These are phyloP conservation scores for Senna tora DNA, from an alignment of 306 rosid species.

Conservation along the genomic window DNA sequence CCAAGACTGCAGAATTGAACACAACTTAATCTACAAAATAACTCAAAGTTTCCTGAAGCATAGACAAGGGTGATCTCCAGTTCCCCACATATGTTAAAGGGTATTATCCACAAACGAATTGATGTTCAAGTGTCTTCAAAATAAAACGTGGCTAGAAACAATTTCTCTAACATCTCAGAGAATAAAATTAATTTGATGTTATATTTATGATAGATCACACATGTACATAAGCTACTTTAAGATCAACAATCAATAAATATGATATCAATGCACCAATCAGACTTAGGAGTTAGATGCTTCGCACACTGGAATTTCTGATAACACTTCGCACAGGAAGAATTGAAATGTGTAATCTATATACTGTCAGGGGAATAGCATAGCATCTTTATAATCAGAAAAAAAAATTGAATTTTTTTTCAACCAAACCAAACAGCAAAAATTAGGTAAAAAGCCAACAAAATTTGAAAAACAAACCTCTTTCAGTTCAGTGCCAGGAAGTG, in stretches of 20 bases:
- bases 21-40: constrained; percentile 1
- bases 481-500: constrained; percentile 74
- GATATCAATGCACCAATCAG: neutral
- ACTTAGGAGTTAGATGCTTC: neutral
- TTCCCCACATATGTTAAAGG: neutral
- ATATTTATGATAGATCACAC: neutral
- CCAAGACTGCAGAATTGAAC: constrained; percentile 69
- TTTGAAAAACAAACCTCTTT: constrained; percentile 68
- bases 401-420: neutral
- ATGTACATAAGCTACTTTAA: too few relatives aligned
- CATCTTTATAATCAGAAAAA: constrained; percentile 5
- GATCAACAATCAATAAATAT: too few relatives aligned
- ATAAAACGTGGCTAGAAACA: neutral
- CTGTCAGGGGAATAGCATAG: neutral
- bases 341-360: neutral
- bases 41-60: neutral
- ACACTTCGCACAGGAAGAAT: neutral
- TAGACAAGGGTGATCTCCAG: neutral
- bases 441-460: constrained; percentile 22
- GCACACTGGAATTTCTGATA: neutral
- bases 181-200: neutral
- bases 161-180: neutral
- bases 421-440: neutral
- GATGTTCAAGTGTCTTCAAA: neutral
- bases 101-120: too few relatives aligned